These are phyloP conservation scores for Yueomyces sinensis DNA, from an alignment of 805 yeast species.

Conservation along the genomic window DNA sequence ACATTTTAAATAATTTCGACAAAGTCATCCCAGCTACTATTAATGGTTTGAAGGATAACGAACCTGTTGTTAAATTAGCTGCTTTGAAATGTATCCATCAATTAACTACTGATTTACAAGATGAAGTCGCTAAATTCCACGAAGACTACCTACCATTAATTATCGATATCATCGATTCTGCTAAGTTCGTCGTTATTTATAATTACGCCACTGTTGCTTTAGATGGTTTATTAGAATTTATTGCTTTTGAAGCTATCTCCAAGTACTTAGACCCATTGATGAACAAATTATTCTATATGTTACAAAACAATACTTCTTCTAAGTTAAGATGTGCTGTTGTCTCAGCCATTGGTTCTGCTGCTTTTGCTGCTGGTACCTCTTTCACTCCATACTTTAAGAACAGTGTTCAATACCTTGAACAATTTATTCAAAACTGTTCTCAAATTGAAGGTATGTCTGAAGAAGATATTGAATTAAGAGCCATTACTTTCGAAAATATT, in stretches of 20 bases:
- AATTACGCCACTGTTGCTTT: slow-evolving; percentile 83
- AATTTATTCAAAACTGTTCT: slow-evolving; percentile 59
- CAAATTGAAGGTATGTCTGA: slow-evolving; percentile 68
- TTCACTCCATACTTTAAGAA: slow-evolving; percentile 77
- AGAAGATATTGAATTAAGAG: slow-evolving; percentile 83
- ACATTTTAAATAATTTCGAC: slow-evolving; percentile 58
- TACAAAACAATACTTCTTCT: slow-evolving; percentile 63
- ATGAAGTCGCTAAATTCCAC: slow-evolving; percentile 72
- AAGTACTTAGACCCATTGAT: slow-evolving; percentile 77
- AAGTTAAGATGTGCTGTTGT: slow-evolving; percentile 66
- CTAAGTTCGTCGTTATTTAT: slow-evolving; percentile 71
- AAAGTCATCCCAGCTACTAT: slow-evolving; percentile 62
- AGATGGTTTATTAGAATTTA: slow-evolving; percentile 84
- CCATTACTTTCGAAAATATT: slow-evolving; percentile 83
- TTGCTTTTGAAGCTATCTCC: slow-evolving; percentile 75
- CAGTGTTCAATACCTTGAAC: slow-evolving; percentile 70
- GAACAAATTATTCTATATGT: slow-evolving; percentile 77
- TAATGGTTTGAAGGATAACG: slow-evolving; percentile 63
- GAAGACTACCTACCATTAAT: slow-evolving; percentile 73
- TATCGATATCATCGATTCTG: slow-evolving; percentile 74
- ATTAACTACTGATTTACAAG: slow-evolving; percentile 75
- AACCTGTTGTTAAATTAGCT: slow-evolving; percentile 67
- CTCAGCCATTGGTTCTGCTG: slow-evolving; percentile 94
- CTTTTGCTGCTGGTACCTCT: slow-evolving; percentile 83
- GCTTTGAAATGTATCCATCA: slow-evolving; percentile 73